Base-by-base conservation (phyloP, 768 basidiomycete genomes). In the Steccherinum ochraceum region DNA sequence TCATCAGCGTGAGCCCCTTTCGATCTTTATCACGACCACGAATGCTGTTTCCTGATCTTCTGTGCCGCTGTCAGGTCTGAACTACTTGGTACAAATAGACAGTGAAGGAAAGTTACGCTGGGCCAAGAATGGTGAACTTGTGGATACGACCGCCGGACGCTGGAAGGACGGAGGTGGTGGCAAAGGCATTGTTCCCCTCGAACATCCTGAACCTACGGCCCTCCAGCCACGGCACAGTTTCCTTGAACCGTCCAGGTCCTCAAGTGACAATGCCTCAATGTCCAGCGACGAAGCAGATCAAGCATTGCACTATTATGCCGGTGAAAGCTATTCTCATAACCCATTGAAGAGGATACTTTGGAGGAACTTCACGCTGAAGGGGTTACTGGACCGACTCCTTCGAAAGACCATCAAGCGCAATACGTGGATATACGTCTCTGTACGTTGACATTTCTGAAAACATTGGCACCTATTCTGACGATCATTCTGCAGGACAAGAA, bases 371-470 rank as follows among this genome's bases (percentile, higher is more conserved):
- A 83, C 80, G 7, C 57, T 72, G 5, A 64, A 66, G n/a, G 81
- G 81, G 4, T 61, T 79, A 19, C 67, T 73, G 46, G 76, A 84
- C 47, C 69, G 74, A 48, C 54, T 85, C 45, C 62, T 85, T 46
- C 64, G 79, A 45, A 83, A 81, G 64, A 83, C 81, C 0, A 68
- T 84, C 10, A 67, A 69, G 52, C 67, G 72, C 27, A 80, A 84
- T 62, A 83, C 81, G 2, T 86, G 83, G 83, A 84, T 87, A 26
- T 86, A 84, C 62, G 79, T 81, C 7, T 71, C 79, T 46, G 82
- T 81, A 58, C 56, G 75, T 46, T 27, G 39, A 3, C 35, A 13
- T 4, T 24, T 10, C 52, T n/a, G 12, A n/a, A 21, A 21, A n/a
- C 30, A 40, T 10, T n/a, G 18, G 12, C 4, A 24, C 45, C 4